Evolutionary conservation across 208 protist genomes (phyloP).

Genomic region (Crithidia thermophila): DNA sequence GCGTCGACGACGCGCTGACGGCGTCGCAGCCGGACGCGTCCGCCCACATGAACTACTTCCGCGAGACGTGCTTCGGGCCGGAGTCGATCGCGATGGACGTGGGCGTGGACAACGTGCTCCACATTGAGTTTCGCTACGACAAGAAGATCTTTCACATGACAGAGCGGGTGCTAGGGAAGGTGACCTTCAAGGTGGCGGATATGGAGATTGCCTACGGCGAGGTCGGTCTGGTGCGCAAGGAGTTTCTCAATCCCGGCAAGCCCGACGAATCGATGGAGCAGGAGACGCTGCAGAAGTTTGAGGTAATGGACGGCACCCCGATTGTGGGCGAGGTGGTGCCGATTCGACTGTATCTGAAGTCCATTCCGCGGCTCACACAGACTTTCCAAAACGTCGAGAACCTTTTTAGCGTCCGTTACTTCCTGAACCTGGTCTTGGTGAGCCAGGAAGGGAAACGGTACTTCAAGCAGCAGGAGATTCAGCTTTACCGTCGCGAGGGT

Average conservation of each 20-base stretch:
- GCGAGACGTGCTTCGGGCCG: constrained; percentile 71
- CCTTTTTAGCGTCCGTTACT: constrained; percentile 85
- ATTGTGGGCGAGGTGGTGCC: constrained; percentile 92
- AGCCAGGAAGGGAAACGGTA: constrained; percentile 81
- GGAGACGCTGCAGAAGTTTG: constrained; percentile 89
- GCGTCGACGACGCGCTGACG: constrained; percentile 53
- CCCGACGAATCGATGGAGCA: constrained; percentile 49
- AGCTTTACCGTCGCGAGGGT: constrained; percentile 67
- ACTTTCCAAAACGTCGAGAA: constrained; percentile 72
- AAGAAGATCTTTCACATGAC: constrained; percentile 79
- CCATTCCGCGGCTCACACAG: constrained; percentile 82
- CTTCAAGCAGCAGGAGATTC: constrained; percentile 92
- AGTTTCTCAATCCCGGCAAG: constrained; percentile 37
- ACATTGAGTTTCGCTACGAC: constrained; percentile 93
- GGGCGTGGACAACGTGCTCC: constrained; percentile 82
- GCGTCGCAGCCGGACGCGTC: constrained; percentile 56
- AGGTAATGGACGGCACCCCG: constrained; percentile 92
- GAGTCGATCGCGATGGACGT: constrained; percentile 84
- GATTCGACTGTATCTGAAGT: constrained; percentile 83
- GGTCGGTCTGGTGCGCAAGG: constrained; percentile 78
- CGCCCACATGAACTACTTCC: constrained; percentile 66
- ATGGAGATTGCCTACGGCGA: constrained; percentile 82
- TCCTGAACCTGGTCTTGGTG: constrained; percentile 85
- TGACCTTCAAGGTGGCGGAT: constrained; percentile 79
- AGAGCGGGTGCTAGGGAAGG: constrained; percentile 79